phyloP scores from a whole-genome alignment of 2,329 filamentous ascomycete genomes.

The Aquanectria penicillioides region DNA sequence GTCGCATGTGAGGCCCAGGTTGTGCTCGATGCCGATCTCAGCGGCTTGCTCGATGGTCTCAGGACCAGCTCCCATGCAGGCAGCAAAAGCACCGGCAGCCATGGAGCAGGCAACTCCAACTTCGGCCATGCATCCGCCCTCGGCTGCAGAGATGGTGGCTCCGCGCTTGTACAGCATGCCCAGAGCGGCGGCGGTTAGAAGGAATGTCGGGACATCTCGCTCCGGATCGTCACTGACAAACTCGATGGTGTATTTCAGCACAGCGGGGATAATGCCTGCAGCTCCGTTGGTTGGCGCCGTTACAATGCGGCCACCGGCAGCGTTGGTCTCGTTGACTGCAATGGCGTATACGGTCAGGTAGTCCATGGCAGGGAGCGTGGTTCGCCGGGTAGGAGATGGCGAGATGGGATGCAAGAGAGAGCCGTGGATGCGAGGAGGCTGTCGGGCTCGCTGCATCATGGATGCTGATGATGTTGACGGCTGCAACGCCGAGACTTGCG shows the following conservation, averaged over 20 bases:
- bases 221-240: conserved; percentile 62
- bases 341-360: conserved; percentile 62
- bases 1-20: conserved; percentile 61
- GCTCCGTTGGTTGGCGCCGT: conserved; percentile 63
- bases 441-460: conserved; percentile 32
- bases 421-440: conserved; percentile 55
- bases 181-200: conserved; percentile 60
- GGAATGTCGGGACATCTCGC: conserved; percentile 59
- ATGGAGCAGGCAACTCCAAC: conserved; percentile 63
- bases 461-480: not conserved
- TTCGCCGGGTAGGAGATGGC: conserved; percentile 57
- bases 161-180: conserved; percentile 65
- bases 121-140: conserved; percentile 64
- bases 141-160: conserved; percentile 61
- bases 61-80: conserved; percentile 61
- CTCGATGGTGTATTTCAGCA: conserved; percentile 61
- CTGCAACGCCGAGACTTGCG: not conserved
- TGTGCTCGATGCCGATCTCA: conserved; percentile 64
- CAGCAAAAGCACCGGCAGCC: conserved; percentile 61
- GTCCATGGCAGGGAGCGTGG: conserved; percentile 61
- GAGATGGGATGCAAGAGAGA: conserved; percentile 57
- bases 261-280: conserved; percentile 61
- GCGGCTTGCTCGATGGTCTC: conserved; percentile 62
- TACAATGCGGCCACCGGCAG: conserved; percentile 60
- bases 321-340: conserved; percentile 64